A percentile compares a stretch with the other conserved stretches of the same genome.
These are phyloP conservation scores for Helicocarpus griseus DNA, from an alignment of 2,329 filamentous ascomycete species.

Conservation along the genomic window DNA sequence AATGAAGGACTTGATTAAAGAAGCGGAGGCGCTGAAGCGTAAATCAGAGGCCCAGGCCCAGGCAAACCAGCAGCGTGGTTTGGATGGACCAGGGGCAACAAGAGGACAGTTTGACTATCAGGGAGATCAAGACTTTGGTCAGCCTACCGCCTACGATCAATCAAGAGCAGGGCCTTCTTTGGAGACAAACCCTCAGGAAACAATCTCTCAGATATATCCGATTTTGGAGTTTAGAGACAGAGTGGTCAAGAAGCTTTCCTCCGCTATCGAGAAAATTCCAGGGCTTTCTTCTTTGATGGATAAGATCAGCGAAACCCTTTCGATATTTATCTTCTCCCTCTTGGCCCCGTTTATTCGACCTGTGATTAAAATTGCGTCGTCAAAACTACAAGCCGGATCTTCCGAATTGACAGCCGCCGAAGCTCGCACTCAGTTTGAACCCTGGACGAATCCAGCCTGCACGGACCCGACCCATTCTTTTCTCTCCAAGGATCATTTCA, in stretches of 20 bases:
- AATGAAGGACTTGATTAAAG: slow-evolving; percentile 56
- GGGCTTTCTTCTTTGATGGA: slow-evolving; percentile 84
- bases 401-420: slow-evolving; percentile 59
- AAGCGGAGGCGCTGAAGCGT: slow-evolving; percentile 55
- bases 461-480: slow-evolving; percentile 74
- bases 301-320: slow-evolving; percentile 85
- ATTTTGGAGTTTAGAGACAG: slow-evolving; percentile 91
- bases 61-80: slow-evolving; percentile 39
- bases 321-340: slow-evolving; percentile 81
- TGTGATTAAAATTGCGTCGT: slow-evolving; percentile 78
- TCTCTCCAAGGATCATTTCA: slow-evolving; percentile 77
- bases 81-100: slow-evolving; percentile 17
- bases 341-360: slow-evolving; percentile 86
- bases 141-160: slow-evolving; percentile 17
- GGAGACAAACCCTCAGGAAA: slow-evolving; percentile 68
- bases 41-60: slow-evolving; percentile 55
- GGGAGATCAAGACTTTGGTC: slow-evolving; percentile 4
- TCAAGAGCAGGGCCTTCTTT: slow-evolving; percentile 22
- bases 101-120: slow-evolving; percentile 17
- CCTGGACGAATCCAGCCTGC: slow-evolving; percentile 66
- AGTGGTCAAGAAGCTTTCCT: slow-evolving; percentile 77
- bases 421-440: slow-evolving; percentile 65
- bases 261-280: slow-evolving; percentile 82
- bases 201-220: slow-evolving; percentile 76
- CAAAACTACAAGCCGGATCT: slow-evolving; percentile 76